Base-by-base conservation (phyloP, 345 rosid genomes). In the Atalantia buxifolia region DNA sequence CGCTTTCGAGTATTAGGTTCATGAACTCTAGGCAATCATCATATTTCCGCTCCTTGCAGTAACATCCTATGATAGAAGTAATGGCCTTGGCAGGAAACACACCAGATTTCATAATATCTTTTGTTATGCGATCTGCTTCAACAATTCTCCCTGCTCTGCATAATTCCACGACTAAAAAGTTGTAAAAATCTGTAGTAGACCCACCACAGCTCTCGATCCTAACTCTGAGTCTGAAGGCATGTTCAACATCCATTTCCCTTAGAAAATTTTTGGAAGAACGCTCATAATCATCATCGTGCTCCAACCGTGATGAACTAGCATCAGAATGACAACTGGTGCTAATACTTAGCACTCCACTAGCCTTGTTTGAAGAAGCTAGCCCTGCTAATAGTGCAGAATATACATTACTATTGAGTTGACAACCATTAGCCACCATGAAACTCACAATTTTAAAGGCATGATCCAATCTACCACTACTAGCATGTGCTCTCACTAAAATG, bases 401-500 rank as follows among this genome's bases (percentile, higher is more conserved):
- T 61, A 79, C 68, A 64, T 66, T 77, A 63, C 48, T 67, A 31
- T 83, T 84, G 60, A 85, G 84, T 74, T 84, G 81, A 76, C 75
- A 84, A 76, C 87, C 88, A 16, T 82, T 83, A 71, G 70, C 63
- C 53, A 86, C 69, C 89, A 88, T 88, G 77, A 25, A 30, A 27
- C 80, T 74, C 40, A 80, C 61, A 21, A 83, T 84, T 67, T 83
- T 83, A 61, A 88, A 71, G 77, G 89, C 89, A 60, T 55, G 25
- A 31, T 84, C 82, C 56, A 86, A 70, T 74, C 69, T 88, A 69
- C 87, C 83, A 56, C 83, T 76, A 65, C 64, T 62, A 33, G 73
- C 76, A 80, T 83, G 81, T 31, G 89, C 88, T 80, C 81, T 84
- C 69, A 88, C 83, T 75, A 88, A 67, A 36, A 84, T 80, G 2